Base-by-base conservation (phyloP, 2,329 filamentous ascomycete genomes). In the Monilinia aucupariae region DNA sequence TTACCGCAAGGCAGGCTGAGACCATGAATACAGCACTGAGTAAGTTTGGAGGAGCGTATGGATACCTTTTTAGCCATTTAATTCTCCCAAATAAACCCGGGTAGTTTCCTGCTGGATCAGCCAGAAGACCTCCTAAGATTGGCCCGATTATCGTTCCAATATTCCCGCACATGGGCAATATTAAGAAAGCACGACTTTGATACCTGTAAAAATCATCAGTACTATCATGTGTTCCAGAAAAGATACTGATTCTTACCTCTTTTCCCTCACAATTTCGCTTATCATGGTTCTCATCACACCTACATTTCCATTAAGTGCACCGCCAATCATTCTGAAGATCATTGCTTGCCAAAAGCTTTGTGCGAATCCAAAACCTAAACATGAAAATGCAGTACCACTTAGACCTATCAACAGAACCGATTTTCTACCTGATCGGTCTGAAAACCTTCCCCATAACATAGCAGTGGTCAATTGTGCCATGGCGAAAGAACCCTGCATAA, bases 271-370 rank as follows among this genome's bases (percentile, higher is more conserved):
- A 41, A 89, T 87, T 74, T 91, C 88, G 2, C 82, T 82, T 52
- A 90, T 87, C 82, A 90, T 87, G 7, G 87, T 90, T 65, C 87
- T 78, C 85, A 91, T 87, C 3, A 91, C 86, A 0, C 87, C 87
- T 2, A 90, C 82, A 71, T 90, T 91, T 2, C 87, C 88, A 72
- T 91, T 91, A 55, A 90, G 74, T 13, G 83, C 77, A 0, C 88
- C 88, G 1, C 85, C 86, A 8, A 90, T 67, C 34, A 80, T 80
- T 8, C 88, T 76, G 69, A 76, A 79, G 71, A 86, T 86, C 39
- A 85, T 73, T 13, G 87, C 79, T 0, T 85, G 83, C 3, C 73
- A 76, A 68, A 90, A 88, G 10, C 78, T 85, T 22, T 76, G 78
- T 3, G 85, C 85, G 68, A 91, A 88, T 0, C 87, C 88, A 70